Evolutionary conservation across 2,329 filamentous ascomycete genomes (phyloP), one percentile per base, ranked within the genome.

Genomic region (Calonectria naviculata): DNA sequence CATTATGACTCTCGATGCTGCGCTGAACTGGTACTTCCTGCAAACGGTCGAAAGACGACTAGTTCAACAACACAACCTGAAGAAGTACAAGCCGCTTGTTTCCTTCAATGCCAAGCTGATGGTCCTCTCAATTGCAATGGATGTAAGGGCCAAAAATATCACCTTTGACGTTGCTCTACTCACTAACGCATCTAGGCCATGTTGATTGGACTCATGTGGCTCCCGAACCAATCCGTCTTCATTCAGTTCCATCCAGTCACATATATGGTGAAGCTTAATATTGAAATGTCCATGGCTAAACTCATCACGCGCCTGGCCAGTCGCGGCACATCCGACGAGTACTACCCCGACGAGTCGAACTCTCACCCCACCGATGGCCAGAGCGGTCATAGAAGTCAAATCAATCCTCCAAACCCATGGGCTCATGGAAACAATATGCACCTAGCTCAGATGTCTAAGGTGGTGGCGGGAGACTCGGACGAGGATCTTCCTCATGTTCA

Each of bases 21-120:
- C 76, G 0, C 82, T 90, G 17, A 90, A 90, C 69, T 85, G 81
- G 77, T 89, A 88, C 73, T 90, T 90, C 73, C 80, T 90, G 4
- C 75, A 77, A 7, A 83, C 80, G 0, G 87, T 89, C 38, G 85
- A 87, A 73, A 78, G 80, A 8, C 83, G 86, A 1, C 83, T 89
- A 0, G 80, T 89, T 19, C 81, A 83, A 44, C 85, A 88, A 54
- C 80, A 83, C 42, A 86, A 86, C 2, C 78, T 89, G 4, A 83
- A 83, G 13, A 89, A 89, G 71, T 89, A 89, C 76, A 83, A 85
- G 68, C 84, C 84, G 5, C 82, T 89, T 0, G 84, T 88, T 5
- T 79, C 80, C 10, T 89, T 88, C 80, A 89, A 89, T 62, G 84
- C 85, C 29, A 83, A 83, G 54, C 83, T 89, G 12, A 87, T 89